Conservation (phyloP, 2,329 filamentous ascomycete species). For the Orbilia quercus region DNA sequence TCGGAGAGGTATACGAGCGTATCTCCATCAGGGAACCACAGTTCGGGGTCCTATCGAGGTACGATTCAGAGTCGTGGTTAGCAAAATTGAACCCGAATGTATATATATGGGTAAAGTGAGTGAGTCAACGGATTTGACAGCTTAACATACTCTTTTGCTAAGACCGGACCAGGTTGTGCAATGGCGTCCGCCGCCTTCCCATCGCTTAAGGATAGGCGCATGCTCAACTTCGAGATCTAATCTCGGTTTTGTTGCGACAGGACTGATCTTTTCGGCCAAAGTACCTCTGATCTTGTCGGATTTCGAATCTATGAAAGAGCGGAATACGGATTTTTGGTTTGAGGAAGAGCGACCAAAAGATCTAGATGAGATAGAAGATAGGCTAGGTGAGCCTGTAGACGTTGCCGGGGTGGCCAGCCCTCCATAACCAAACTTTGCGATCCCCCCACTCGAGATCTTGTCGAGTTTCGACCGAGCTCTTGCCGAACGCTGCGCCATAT, state of each 20-base stretch:
- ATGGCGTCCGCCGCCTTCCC: conserved; percentile 59
- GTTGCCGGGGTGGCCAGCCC: conserved; percentile 58
- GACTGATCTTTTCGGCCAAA: conserved; percentile 54
- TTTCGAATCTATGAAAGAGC: conserved; percentile 59
- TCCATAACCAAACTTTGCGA: conserved; percentile 58
- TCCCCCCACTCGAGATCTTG: conserved; percentile 58
- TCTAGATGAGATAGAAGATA: conserved; percentile 54
- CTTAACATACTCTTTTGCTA: conserved; percentile 31
- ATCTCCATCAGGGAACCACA: conserved; percentile 73
- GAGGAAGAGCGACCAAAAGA: conserved; percentile 53
- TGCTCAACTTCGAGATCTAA: conserved; percentile 48
- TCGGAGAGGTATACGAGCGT: conserved; percentile 70
- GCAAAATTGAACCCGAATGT: conserved; percentile 1
- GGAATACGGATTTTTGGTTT: conserved; percentile 57
- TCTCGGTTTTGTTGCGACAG: conserved; percentile 48
- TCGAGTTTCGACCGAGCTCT: conserved; percentile 60
- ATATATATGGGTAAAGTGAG: not conserved
- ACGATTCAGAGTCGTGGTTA: conserved; percentile 23
- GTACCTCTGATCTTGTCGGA: conserved; percentile 59
- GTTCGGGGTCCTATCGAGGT: conserved; percentile 67
- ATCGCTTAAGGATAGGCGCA: conserved; percentile 57
- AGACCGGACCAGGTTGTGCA: conserved; percentile 58
- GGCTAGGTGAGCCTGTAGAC: conserved; percentile 57
- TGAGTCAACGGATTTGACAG: not conserved
- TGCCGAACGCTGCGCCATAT: conserved; percentile 60